Percentiles rank a stretch among this genome's conserved stretches.
These are phyloP conservation scores for Lentinula raphanica DNA, from an alignment of 768 basidiomycete species.

Conservation along the genomic window DNA sequence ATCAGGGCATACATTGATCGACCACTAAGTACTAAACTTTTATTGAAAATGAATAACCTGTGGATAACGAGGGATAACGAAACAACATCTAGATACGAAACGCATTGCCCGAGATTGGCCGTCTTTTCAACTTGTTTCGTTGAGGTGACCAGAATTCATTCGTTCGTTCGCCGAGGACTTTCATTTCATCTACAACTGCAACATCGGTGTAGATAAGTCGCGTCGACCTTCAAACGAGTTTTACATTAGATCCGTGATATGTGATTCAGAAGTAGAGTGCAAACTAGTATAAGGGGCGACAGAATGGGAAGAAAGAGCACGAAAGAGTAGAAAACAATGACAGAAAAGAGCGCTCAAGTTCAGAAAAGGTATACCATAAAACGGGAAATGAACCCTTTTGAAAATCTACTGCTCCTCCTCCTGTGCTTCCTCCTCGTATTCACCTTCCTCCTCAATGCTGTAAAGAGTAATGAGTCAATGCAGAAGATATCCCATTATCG, in stretches of 20 bases:
- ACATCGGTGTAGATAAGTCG: not conserved
- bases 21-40: too few relatives aligned
- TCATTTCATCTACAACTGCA: not conserved
- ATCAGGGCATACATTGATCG: too few relatives aligned
- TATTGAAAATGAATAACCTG: too few relatives aligned
- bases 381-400: conserved; percentile 9
- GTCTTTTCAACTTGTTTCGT: too few relatives aligned
- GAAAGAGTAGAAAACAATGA: conserved; percentile 5
- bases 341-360: conserved; percentile 6
- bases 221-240: not conserved
- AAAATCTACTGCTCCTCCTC: conserved; percentile 55
- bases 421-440: conserved; percentile 76
- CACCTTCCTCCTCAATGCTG: conserved; percentile 82
- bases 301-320: conserved; percentile 13
- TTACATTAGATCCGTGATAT: not conserved
- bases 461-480: conserved; percentile 5
- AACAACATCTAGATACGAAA: too few relatives aligned
- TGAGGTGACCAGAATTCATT: too few relatives aligned
- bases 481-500: not conserved
- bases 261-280: conserved; percentile 14
- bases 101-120: too few relatives aligned
- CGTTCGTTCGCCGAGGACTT: too few relatives aligned
- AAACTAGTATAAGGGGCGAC: conserved; percentile 23
- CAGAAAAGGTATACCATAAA: conserved; percentile 5
- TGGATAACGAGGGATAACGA: too few relatives aligned